Conservation (phyloP, 2,329 filamentous ascomycete species). For the Onygena corvina region DNA sequence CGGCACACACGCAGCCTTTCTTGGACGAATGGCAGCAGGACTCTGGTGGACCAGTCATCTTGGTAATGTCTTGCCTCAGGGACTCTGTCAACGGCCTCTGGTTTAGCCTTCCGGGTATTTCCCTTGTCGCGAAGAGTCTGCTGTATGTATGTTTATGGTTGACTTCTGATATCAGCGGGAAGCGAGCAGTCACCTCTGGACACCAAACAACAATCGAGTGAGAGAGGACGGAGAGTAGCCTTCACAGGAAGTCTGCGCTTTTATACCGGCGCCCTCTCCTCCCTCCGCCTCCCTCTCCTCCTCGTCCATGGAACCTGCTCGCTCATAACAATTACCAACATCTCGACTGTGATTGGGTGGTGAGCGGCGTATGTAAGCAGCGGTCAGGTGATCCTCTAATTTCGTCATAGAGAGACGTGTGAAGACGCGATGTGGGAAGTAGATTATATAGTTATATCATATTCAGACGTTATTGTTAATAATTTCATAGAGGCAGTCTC, state of each 20-base stretch:
- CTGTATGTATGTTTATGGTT: no score
- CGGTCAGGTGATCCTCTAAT: background rate
- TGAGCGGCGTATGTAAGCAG: background rate
- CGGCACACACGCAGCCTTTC: conserved; percentile 45
- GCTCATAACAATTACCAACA: conserved; percentile 5
- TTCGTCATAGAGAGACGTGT: background rate
- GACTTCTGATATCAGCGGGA: no score
- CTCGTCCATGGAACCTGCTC: no score
- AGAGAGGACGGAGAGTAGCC: no score
- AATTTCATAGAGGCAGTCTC: no score
- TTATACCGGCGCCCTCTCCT: background rate
- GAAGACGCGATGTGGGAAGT: background rate
- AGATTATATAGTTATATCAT: background rate
- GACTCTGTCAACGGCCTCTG: background rate
- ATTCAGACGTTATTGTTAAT: no score
- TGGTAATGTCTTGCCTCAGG: conserved; percentile 12
- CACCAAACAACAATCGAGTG: no score
- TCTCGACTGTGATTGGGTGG: background rate
- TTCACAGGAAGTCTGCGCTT: no score
- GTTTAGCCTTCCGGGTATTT: background rate
- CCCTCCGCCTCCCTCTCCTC: background rate
- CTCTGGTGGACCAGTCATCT: conserved; percentile 36
- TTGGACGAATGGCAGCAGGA: conserved; percentile 50
- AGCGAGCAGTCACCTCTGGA: no score
- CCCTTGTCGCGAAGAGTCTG: background rate